Evolutionary conservation across 768 basidiomycete genomes (phyloP), one percentile per base, ranked within the genome.

Genomic region (Tylopilus sp.): DNA sequence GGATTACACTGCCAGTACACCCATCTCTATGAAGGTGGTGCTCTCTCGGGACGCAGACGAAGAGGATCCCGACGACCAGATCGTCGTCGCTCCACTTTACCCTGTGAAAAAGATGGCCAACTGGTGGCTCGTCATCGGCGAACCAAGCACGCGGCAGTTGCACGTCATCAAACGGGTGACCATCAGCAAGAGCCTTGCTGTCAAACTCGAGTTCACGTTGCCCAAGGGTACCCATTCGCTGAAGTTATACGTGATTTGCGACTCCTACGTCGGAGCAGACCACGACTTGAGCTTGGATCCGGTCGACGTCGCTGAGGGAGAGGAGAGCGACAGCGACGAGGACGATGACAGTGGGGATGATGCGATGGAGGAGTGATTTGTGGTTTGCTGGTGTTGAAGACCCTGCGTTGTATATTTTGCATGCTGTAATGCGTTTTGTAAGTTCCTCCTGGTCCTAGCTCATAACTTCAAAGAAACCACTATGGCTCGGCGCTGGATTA

Each of bases 111-210:
- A 98, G 77, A 82, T 92, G 71, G 84, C 89, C 52, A 94, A 93
- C 63, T 98, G 95, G 96, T 98, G 95, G 95, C 79, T 98, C 30
- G 94, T 98, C 43, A 79, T 98, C 13, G 93, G 92, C n/a, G 89
- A 95, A 48, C 78, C 86, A 6, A 75, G 75, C 30, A 85, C 82
- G n/a, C 82, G 85, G 33, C 88, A 92, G 61, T 76, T 99, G 13
- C 85, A 92, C 6, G 76, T 91, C 72, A 76, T 85, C 73, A 83
- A 95, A 80, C 87, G 87, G 38, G 91, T 98, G 28, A 96, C 96
- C 0, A 82, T 93, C 38, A 76, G 76, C 58, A 75, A 86, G 69
- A 76, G 69, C 59, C 79, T 98, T n/a, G 74, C 76, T 17, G 86
- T 89, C 56, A 93, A 93, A 64, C 82, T 99, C 38, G 92, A 98